phyloP scores from a whole-genome alignment of 768 basidiomycete genomes.

The Pleurotus ostreatus region DNA sequence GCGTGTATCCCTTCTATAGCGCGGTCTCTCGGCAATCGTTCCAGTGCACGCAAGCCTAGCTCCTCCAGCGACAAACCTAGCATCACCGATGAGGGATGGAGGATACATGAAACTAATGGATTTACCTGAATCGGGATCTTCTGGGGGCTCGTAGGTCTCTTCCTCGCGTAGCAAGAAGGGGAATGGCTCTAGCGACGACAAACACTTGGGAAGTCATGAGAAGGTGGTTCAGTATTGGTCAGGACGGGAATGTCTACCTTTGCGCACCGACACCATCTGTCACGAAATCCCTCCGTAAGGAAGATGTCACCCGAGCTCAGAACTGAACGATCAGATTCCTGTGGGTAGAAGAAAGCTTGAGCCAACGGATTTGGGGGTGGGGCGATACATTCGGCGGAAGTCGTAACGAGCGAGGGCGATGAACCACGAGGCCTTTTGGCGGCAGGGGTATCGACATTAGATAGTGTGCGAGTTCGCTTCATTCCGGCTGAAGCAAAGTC shows the following conservation, averaged over 20 bases:
- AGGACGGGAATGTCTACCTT: slow-evolving; percentile 34
- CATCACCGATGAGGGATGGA: slow-evolving; percentile 10
- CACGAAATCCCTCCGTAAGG: slow-evolving; percentile 66
- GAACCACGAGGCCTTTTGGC: slow-evolving; percentile 32
- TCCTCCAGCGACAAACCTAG: slow-evolving; percentile 77
- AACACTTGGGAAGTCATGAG: slow-evolving; percentile 43
- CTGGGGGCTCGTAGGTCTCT: slow-evolving; percentile 80
- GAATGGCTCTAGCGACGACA: slow-evolving; percentile 45
- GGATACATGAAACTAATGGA: slow-evolving; percentile 5
- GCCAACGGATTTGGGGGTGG: slow-evolving; percentile 46
- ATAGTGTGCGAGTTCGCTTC: slow-evolving; percentile 51
- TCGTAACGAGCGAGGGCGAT: slow-evolving; percentile 12
- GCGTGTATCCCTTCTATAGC: slow-evolving; percentile 83
- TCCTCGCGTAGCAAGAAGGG: slow-evolving; percentile 72
- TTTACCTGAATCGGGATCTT: slow-evolving; percentile 79
- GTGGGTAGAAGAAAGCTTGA: slow-evolving; percentile 36
- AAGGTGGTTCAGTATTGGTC: slow-evolving; percentile 7
- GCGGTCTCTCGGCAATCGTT: slow-evolving; percentile 69
- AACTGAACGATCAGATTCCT: slow-evolving; percentile 19
- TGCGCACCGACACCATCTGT: slow-evolving; percentile 76
- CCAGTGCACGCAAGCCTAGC: slow-evolving; percentile 75
- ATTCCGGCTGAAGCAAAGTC: slow-evolving; percentile 25
- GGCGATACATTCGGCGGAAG: slow-evolving; percentile 43
- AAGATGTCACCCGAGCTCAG: slow-evolving; percentile 72
- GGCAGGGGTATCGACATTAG: slow-evolving; percentile 28